These are phyloP conservation scores for Ophiostoma sp. DNA, from an alignment of 2,329 filamentous ascomycete species.

Conservation along the genomic window DNA sequence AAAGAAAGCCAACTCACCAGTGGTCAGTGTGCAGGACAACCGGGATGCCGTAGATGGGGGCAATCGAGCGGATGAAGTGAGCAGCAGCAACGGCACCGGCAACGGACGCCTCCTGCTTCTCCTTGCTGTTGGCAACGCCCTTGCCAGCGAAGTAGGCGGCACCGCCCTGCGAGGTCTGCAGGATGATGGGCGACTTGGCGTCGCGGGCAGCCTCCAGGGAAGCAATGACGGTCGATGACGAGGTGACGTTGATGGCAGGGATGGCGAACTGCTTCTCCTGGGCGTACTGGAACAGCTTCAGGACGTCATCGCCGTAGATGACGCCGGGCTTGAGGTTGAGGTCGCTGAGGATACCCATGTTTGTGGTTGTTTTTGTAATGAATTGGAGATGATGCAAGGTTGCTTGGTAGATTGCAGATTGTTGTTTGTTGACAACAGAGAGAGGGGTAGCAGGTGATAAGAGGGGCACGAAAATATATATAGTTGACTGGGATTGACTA, in stretches of 20 bases:
- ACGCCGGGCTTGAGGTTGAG: slow-evolving; percentile 55
- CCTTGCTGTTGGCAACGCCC: slow-evolving; percentile 78
- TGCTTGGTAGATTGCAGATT: background rate
- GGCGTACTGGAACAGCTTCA: slow-evolving; percentile 81
- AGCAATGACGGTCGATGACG: slow-evolving; percentile 63
- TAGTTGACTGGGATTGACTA: slow-evolving; percentile 11
- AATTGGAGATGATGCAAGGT: background rate
- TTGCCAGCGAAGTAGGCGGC: slow-evolving; percentile 91
- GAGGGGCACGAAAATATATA: slow-evolving; percentile 26
- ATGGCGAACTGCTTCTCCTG: slow-evolving; percentile 87
- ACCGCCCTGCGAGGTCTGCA: slow-evolving; percentile 92
- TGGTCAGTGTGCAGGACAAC: slow-evolving; percentile 97
- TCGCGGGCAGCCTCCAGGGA: slow-evolving; percentile 93
- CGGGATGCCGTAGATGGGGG: slow-evolving; percentile 83
- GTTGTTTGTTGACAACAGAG: slow-evolving; percentile 22
- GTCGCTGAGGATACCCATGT: slow-evolving; percentile 40
- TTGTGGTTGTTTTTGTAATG: slow-evolving; percentile 23
- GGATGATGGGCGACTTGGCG: slow-evolving; percentile 84
- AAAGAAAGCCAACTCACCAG: slow-evolving; percentile 26
- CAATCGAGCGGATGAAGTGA: slow-evolving; percentile 88
- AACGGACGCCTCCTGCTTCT: slow-evolving; percentile 88
- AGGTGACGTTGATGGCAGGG: slow-evolving; percentile 91
- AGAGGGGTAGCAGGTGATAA: slow-evolving; percentile 22
- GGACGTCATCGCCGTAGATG: slow-evolving; percentile 56
- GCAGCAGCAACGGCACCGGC: slow-evolving; percentile 84